Evolutionary conservation across 116 monocot genomes (phyloP), one percentile per base, ranked within the genome.

Genomic region (Trichopus zeylanicus): DNA sequence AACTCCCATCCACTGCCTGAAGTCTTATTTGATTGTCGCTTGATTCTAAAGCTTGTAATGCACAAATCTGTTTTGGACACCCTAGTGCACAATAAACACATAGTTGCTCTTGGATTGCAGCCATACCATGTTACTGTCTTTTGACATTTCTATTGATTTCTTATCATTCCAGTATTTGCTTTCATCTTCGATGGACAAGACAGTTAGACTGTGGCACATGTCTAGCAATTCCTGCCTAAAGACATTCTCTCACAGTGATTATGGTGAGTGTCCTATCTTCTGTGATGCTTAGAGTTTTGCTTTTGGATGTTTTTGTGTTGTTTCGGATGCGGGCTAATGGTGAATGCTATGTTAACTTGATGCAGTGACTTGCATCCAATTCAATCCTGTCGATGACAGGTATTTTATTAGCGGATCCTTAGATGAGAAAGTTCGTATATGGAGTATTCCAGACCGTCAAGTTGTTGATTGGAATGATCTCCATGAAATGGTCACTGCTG

Each of bases 141-240:
- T 42, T n/a, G n/a, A 42, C 13, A 12, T 42, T 13, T 13, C n/a
- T 42, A 13, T 42, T 55, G 48, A 42, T 26, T 26, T 29, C 29
- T 42, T 30, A 51, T 7, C 26, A 21, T 26, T 81, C 48, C 80
- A 92, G 92, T 64, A 79, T 48, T 62, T 92, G 38, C 84, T 92
- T 48, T 92, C 92, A 46, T 92, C 92, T 28, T 92, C 92, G 54
- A 92, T 92, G 92, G 92, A 92, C 73, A 92, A 87, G 73, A 92
- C 92, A 16, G 92, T 92, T 55, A 65, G 81, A 28, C 69, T 92
- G 52, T 92, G 92, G 92, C 75, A 92, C 69, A 78, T 92, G 81
- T 83, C 87, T 31, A 81, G 84, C 71, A 87, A 58, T 48, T 72
- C 78, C 21, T 92, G 87, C 69, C 68, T 92, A 73, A 92, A 81